Base-by-base conservation (phyloP, 306 rosid genomes). In the Oxytropis ochrocephala region DNA sequence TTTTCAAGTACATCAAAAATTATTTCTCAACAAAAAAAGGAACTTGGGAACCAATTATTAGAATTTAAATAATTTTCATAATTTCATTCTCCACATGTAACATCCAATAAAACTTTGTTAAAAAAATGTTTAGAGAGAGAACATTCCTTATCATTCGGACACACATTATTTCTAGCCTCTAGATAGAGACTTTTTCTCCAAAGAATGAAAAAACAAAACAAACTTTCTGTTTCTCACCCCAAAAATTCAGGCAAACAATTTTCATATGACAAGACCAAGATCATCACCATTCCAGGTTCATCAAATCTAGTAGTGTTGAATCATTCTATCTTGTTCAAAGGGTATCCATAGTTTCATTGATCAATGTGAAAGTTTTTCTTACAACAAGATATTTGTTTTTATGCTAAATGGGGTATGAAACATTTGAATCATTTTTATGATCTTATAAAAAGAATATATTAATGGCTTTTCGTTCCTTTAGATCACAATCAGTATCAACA, bases 401-500 rank as follows among this genome's bases (percentile, higher is more conserved):
- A 73, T 44, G 49, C 52, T 24, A 58, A 78, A 49, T n/a, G 46
- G 74, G 66, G 60, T 32, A 65, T 38, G 43, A 65, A 67, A n/a
- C n/a, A 60, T 6, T 69, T 69, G 64, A n/a, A 10, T 46, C 27
- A 56, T 21, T 54, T 51, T 42, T 5, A 29, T 49, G 38, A 43
- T 50, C 27, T 47, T 21, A 21, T 8, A 35, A 8, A 19, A 70
- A 21, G 24, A 51, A 30, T 2, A 11, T 27, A 58, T 43, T 38
- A 86, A 89, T 85, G 94, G 77, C 87, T 53, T 86, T 90, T 51
- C 81, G 86, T 11, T 73, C 96, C 4, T 47, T 73, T 38, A 72
- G 97, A 69, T 69, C 83, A 39, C 92, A 82, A 2, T 75, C 89
- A 3, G 64, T 85, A 52, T 18, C 79, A 32, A 39, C 58, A 27